Percentiles rank a stretch among this genome's conserved stretches.
These are phyloP conservation scores for Chlamydomonas sp. DNA, from an alignment of 139 green algal genomes.

Conservation along the genomic window DNA sequence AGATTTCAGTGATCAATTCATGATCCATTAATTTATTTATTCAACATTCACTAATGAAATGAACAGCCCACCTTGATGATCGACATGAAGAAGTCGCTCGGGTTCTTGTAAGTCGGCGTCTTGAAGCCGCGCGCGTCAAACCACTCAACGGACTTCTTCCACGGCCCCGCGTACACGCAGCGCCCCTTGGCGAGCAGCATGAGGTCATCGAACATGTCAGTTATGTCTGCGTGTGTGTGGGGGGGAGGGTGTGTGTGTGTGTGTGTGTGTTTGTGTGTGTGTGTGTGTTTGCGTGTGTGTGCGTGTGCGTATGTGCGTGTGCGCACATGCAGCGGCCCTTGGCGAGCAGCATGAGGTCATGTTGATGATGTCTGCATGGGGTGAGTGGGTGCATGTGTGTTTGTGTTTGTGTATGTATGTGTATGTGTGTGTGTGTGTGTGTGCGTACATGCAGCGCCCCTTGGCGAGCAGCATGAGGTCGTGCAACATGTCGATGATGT, in stretches of 20 bases:
- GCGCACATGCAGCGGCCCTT: slow-evolving; percentile 38
- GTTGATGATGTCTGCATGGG: background rate
- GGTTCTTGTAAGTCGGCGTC: slow-evolving; percentile 58
- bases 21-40: too few relatives aligned
- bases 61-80: too few relatives aligned
- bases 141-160: slow-evolving; percentile 38
- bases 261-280: too few relatives aligned
- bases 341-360: too few relatives aligned
- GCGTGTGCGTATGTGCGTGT: too few relatives aligned
- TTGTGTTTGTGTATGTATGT: too few relatives aligned
- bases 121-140: slow-evolving; percentile 43
- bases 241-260: too few relatives aligned
- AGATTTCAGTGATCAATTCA: too few relatives aligned
- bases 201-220: slow-evolving; percentile 64
- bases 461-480: slow-evolving; percentile 64
- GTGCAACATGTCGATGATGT: slow-evolving; percentile 65
- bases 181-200: slow-evolving; percentile 57
- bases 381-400: too few relatives aligned
- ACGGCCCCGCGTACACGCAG: slow-evolving; percentile 51
- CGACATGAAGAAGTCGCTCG: slow-evolving; percentile 43
- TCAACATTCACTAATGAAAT: too few relatives aligned
- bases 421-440: too few relatives aligned
- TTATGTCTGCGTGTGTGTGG: slow-evolving; percentile 64
- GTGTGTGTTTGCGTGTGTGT: too few relatives aligned
- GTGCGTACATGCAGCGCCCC: slow-evolving; percentile 46